phyloP scores from a whole-genome alignment of 1,139 yeast species.

The Magnusiomyces fungicola region DNA sequence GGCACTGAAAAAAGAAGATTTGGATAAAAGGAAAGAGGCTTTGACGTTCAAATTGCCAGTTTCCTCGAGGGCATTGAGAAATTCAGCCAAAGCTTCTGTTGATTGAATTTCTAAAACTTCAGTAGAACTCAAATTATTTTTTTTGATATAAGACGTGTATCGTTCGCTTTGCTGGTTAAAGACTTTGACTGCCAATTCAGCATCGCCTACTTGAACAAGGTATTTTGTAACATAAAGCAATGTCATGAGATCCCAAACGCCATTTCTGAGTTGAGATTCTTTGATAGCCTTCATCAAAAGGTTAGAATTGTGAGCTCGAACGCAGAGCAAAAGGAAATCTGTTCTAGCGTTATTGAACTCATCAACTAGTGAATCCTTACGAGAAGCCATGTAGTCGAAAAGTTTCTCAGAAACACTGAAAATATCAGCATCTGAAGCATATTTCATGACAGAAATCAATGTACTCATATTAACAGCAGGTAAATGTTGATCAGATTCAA shows the following conservation, averaged over 20 bases:
- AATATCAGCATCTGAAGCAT: conserved; percentile 21
- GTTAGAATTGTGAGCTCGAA: conserved; percentile 17
- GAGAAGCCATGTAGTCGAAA: conserved; percentile 26
- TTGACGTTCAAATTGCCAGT: conserved; percentile 12
- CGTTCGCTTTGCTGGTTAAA: conserved; percentile 20
- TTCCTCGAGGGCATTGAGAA: conserved; percentile 15
- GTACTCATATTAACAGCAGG: conserved; percentile 18
- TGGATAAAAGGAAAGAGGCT: conserved; percentile 18
- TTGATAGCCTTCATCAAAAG: conserved; percentile 27
- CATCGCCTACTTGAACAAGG: conserved; percentile 19
- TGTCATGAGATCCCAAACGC: conserved; percentile 32
- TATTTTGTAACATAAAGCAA: conserved; percentile 20
- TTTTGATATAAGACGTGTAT: neutral
- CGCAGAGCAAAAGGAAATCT: conserved; percentile 21
- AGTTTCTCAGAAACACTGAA: conserved; percentile 20
- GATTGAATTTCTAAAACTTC: conserved; percentile 10
- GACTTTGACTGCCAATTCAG: conserved; percentile 22
- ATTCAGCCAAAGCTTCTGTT: conserved; percentile 17
- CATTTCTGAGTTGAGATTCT: conserved; percentile 28
- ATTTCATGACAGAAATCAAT: conserved; percentile 20
- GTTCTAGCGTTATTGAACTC: conserved; percentile 21
- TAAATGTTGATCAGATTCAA: conserved; percentile 22
- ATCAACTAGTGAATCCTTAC: conserved; percentile 14
- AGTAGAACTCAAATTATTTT: conserved; percentile 2
- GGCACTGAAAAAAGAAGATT: conserved; percentile 20